Conservation (phyloP, 495 filamentous ascomycete genomes). For the Sordaria brevicollis region DNA sequence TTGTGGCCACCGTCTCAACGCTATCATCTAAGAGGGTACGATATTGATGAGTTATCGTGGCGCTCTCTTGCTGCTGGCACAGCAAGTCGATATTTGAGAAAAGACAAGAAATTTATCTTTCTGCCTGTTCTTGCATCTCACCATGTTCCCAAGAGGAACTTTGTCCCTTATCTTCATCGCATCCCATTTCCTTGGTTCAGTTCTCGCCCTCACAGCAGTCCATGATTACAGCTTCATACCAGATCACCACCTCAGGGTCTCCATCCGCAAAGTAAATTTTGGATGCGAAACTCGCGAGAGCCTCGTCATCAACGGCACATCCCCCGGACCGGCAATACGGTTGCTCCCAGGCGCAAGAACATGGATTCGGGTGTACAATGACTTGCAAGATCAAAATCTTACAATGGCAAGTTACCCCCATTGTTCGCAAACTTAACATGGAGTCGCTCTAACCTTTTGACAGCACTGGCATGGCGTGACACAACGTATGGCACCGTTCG, state of each 20-base stretch:
- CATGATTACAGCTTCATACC: conserved; percentile 38
- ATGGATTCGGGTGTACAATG: conserved; percentile 53
- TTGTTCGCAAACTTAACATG: background rate
- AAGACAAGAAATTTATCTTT: background rate
- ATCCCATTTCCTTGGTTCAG: background rate
- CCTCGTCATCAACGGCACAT: conserved; percentile 44
- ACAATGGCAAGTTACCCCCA: conserved; percentile 35
- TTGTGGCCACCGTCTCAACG: background rate
- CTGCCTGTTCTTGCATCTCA: background rate
- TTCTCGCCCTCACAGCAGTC: background rate
- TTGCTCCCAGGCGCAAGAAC: conserved; percentile 37
- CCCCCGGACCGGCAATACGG: conserved; percentile 40
- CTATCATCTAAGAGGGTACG: background rate
- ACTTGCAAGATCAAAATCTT: conserved; percentile 40
- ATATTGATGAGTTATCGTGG: too few relatives aligned
- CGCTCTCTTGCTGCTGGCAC: too few relatives aligned
- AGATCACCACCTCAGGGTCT: conserved; percentile 39
- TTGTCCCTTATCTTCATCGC: background rate
- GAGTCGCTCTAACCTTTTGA: conserved; percentile 6
- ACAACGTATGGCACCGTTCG: conserved; percentile 44
- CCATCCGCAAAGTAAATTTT: conserved; percentile 24
- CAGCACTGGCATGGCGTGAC: conserved; percentile 53
- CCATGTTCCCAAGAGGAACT: background rate
- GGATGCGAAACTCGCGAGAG: conserved; percentile 34
- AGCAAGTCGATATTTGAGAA: background rate